Evolutionary conservation across 495 filamentous ascomycete species (phyloP), one percentile per base, ranked within the genome.

Genomic region (Aspergillus bridgeri): DNA sequence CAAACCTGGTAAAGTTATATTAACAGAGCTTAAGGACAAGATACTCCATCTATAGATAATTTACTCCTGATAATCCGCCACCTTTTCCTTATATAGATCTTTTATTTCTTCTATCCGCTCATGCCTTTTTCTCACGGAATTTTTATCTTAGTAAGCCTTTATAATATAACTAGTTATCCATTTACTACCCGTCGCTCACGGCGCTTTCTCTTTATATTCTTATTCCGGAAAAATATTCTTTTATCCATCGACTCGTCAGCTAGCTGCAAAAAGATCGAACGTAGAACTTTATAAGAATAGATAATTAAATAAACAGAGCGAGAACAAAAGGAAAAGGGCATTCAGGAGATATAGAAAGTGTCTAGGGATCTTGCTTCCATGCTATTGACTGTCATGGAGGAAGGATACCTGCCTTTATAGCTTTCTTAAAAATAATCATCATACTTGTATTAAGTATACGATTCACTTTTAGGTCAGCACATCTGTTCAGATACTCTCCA

Each of bases 301-400:
- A 49, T 2, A 49, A 29, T 29, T 29, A 9, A 7, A 29, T 29
- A 29, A 29, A 7, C 27, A 29, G 27, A 29, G 2, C 6, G 27
- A 29, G 27, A 29, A 29, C 27, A 29, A 29, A 29, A 29, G 27
- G 27, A 9, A 29, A 29, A 29, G 27, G 27, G 27, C 27, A 29
- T 29, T 29, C 27, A 29, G 27, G 27, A 9, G 27, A 29, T 29
- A 29, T 9, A 29, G 27, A 9, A 49, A 49, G 19, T 49, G 47
- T 15, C 47, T 49, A 49, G 22, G 47, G 19, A 49, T 49, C 47
- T 49, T 49, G 47, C 47, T 49, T 49, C 47, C 47, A 49, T 49
- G 47, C 15, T 49, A 49, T 49, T 49, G 47, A 49, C 22, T 49
- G 22, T 49, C 22, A 22, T 49, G 22, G 47, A 49, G 47, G 27